Conservation (phyloP, 768 basidiomycete genomes). For the Naganishia antarctica region DNA sequence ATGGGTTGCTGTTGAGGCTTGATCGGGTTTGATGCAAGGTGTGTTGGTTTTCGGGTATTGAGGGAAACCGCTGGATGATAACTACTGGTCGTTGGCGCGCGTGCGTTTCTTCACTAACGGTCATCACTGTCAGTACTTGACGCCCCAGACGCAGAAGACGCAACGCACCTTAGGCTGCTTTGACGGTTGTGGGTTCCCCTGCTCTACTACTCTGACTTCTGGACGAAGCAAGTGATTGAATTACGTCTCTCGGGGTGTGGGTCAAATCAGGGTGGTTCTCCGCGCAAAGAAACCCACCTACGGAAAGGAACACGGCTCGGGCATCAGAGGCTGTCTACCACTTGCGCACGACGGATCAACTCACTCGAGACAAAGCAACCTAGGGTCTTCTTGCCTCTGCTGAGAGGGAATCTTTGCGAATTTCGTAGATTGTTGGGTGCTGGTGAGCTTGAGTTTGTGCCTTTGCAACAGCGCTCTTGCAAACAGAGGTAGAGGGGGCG, state of each 20-base stretch:
- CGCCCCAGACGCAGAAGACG: no score
- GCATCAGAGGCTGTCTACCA: no score
- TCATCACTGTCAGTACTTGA: no score
- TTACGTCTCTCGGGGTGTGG: slow-evolving; percentile 17
- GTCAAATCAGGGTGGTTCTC: slow-evolving; percentile 31
- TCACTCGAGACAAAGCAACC: slow-evolving; percentile 34
- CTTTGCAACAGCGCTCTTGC: no score
- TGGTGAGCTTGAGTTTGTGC: neutral
- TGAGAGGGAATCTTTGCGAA: slow-evolving; percentile 25
- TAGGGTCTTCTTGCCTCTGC: slow-evolving; percentile 32
- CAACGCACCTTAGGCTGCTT: slow-evolving; percentile 3
- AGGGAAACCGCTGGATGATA: neutral
- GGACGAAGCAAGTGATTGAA: neutral
- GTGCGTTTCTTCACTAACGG: slow-evolving; percentile 7
- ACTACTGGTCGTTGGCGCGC: slow-evolving; percentile 9
- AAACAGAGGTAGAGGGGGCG: no score
- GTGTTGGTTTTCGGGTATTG: neutral
- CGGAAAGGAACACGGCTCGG: neutral
- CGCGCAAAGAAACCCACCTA: slow-evolving; percentile 27
- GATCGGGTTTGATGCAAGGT: neutral
- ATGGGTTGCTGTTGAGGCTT: slow-evolving; percentile 9
- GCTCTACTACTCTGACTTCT: slow-evolving; percentile 2
- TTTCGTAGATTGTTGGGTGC: slow-evolving; percentile 10
- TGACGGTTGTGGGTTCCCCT: slow-evolving; percentile 9
- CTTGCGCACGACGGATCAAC: neutral